Conservation (phyloP, 2,329 filamentous ascomycete species). For the Sarocladium kiliense region DNA sequence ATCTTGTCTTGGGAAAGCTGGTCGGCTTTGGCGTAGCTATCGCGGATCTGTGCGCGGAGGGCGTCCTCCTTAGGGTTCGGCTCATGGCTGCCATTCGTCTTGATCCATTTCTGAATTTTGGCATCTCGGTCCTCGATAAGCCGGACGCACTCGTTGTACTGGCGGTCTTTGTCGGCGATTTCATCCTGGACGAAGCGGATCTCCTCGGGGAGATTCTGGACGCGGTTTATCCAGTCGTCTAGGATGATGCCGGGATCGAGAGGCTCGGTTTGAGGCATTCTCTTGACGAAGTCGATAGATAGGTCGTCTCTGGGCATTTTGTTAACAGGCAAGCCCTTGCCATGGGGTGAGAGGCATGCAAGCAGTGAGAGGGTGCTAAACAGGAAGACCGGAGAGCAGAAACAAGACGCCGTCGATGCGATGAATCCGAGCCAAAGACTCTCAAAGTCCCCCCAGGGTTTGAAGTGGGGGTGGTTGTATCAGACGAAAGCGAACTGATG, state of each 20-base stretch:
- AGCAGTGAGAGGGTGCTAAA: conserved; percentile 10
- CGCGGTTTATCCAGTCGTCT: conserved; percentile 71
- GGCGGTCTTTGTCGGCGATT: conserved; percentile 72
- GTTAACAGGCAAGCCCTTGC: conserved; percentile 36
- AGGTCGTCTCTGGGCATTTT: conserved; percentile 69
- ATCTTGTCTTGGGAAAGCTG: conserved; percentile 72
- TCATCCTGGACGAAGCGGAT: conserved; percentile 80
- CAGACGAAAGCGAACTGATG: background rate
- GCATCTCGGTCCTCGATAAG: conserved; percentile 67
- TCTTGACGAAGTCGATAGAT: conserved; percentile 64
- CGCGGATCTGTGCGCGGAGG: conserved; percentile 59
- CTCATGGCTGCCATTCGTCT: conserved; percentile 66
- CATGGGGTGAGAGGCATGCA: conserved; percentile 7
- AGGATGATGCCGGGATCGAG: conserved; percentile 65
- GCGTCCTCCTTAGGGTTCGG: conserved; percentile 70
- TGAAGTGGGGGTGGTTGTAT: background rate
- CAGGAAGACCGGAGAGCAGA: background rate
- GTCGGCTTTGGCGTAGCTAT: conserved; percentile 65
- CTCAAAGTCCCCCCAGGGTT: background rate
- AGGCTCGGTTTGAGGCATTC: conserved; percentile 57
- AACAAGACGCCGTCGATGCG: background rate
- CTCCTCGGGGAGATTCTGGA: conserved; percentile 76
- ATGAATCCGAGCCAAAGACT: too few relatives aligned
- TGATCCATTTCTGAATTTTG: conserved; percentile 78
- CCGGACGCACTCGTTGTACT: conserved; percentile 63